Base-by-base conservation (phyloP, 2,329 filamentous ascomycete genomes). In the Penicillium sclerotiorum region DNA sequence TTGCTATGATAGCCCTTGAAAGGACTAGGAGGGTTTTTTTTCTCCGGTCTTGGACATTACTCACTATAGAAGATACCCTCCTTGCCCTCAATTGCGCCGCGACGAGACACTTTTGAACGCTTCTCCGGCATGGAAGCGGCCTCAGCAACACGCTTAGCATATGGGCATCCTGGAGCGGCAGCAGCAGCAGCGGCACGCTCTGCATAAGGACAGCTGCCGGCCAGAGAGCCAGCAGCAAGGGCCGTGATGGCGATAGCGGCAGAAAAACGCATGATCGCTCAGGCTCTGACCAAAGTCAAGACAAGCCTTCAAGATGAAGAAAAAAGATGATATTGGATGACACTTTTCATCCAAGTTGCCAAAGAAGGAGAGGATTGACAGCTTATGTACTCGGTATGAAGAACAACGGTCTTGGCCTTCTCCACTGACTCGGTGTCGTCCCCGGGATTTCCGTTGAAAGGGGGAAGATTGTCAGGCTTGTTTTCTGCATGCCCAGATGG, bases 31-130 rank as follows among this genome's bases (percentile, higher is more conserved):
- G 5, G 7, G 25, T 12, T n/a, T 6, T 32, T 4, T 32, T 32
- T 32, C 28, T 6, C 11, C 5, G 28, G 15, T 20, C 1, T 18
- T 17, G 8, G 6, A 18, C 8, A 36, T 18, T n/a, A 37, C 42
- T n/a, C 20, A 45, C 42, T 45, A 21, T 36, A 45, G 18, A 45
- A 45, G 21, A 45, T 37, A 36, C 42, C 42, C 32, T 45, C 37
- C n/a, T 45, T 45, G 22, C 33, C 42, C 42, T 45, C 22, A 21
- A 45, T 28, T 8, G 42, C 13, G 7, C 20, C 30, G 2, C 42
- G 42, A 13, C 32, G 32, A 23, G 22, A 13, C 3, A 25, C 5
- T 8, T n/a, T 8, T 32, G 15, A 6, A 17, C 25, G n/a, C 11
- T 18, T 40, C n/a, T n/a, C n/a, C n/a, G 8, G 21, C 15, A n/a